Percentiles rank a stretch among this genome's conserved stretches.
phyloP scores from a whole-genome alignment of 805 yeast species.

The Metschnikowia cerradonensis region DNA sequence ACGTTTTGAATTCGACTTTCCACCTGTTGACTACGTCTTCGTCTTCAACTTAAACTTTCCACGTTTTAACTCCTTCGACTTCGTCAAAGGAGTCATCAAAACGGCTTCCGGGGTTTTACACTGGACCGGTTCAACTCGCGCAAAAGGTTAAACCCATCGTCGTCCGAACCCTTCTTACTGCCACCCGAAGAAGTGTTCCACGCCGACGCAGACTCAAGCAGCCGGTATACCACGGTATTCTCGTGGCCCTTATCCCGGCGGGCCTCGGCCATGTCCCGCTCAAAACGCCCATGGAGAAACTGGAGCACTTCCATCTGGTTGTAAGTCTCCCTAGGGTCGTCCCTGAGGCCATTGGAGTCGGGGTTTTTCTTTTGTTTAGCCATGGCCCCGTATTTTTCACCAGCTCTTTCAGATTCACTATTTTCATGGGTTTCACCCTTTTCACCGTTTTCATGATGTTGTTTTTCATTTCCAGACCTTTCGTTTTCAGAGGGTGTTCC shows the following conservation, averaged over 20 bases:
- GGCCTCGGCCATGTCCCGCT: slow-evolving; percentile 19
- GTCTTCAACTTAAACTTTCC: too few relatives aligned
- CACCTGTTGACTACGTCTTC: too few relatives aligned
- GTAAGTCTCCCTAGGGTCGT: slow-evolving; percentile 5
- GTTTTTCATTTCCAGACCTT: too few relatives aligned
- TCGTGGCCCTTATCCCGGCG: slow-evolving; percentile 21
- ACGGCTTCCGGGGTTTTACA: neutral
- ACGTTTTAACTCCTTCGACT: too few relatives aligned
- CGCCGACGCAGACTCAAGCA: slow-evolving; percentile 22
- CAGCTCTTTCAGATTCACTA: too few relatives aligned
- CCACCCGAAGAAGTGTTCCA: slow-evolving; percentile 13
- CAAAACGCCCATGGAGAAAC: slow-evolving; percentile 17
- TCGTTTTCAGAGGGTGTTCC: too few relatives aligned
- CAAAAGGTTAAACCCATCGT: slow-evolving; percentile 11
- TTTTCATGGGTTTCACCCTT: too few relatives aligned
- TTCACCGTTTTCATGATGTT: too few relatives aligned
- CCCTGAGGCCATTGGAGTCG: too few relatives aligned
- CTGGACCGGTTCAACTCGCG: slow-evolving; percentile 12
- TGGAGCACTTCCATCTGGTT: slow-evolving; percentile 20
- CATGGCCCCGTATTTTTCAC: too few relatives aligned
- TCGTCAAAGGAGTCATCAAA: neutral
- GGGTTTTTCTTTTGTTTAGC: too few relatives aligned
- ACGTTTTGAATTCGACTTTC: too few relatives aligned
- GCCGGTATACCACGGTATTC: slow-evolving; percentile 18
- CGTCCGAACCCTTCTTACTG: slow-evolving; percentile 7